A percentile compares a stretch with the other conserved stretches of the same genome.
phyloP scores from a whole-genome alignment of 2,329 filamentous ascomycete genomes.

The Fusarium beomiforme region DNA sequence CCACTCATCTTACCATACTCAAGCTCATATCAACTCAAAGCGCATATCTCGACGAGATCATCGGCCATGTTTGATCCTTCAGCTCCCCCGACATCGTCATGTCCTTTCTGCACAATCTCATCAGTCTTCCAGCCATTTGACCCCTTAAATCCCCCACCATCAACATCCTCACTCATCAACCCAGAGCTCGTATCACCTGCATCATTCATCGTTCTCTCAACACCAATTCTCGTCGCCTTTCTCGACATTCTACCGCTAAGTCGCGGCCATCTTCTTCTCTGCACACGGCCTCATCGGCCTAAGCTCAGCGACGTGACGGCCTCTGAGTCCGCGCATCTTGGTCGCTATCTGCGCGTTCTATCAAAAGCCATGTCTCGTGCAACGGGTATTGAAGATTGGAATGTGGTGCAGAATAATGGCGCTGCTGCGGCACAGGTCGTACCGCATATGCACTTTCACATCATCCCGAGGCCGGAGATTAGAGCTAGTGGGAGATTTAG shows the following conservation, averaged over 20 bases:
- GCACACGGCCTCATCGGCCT: slow-evolving; percentile 78
- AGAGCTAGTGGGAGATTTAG: slow-evolving; percentile 62
- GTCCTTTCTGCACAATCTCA: slow-evolving; percentile 72
- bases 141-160: slow-evolving; percentile 54
- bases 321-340: slow-evolving; percentile 72
- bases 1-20: neutral
- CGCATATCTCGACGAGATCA: neutral
- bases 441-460: slow-evolving; percentile 92
- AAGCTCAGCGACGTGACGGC: slow-evolving; percentile 78
- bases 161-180: slow-evolving; percentile 45
- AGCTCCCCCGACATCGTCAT: slow-evolving; percentile 51
- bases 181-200: slow-evolving; percentile 53
- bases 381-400: slow-evolving; percentile 85
- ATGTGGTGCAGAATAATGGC: slow-evolving; percentile 96
- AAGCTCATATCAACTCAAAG: neutral
- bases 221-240: slow-evolving; percentile 82
- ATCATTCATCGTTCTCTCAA: slow-evolving; percentile 79
- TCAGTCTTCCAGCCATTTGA: slow-evolving; percentile 59
- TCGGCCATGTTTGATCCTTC: slow-evolving; percentile 50
- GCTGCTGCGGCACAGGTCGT: slow-evolving; percentile 91
- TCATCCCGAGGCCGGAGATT: slow-evolving; percentile 84
- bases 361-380: slow-evolving; percentile 75
- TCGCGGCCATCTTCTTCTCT: slow-evolving; percentile 83
- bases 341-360: slow-evolving; percentile 75
- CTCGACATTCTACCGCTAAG: slow-evolving; percentile 93